Evolutionary conservation across 768 basidiomycete genomes (phyloP).

Genomic region (Kwoniella dendrophila): DNA sequence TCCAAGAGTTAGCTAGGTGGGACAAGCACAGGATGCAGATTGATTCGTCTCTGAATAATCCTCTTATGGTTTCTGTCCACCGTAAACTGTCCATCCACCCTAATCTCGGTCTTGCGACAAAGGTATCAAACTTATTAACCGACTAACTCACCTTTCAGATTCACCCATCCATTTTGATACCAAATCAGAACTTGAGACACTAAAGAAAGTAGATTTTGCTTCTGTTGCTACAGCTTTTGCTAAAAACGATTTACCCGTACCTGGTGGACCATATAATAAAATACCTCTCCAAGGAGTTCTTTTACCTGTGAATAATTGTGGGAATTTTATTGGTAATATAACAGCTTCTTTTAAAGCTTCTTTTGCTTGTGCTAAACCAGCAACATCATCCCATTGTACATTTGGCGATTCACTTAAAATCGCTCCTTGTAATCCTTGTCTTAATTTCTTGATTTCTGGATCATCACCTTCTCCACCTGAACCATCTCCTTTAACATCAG

Average conservation of each 20-base stretch:
- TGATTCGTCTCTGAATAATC: too few species aligned
- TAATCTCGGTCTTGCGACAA: too few species aligned
- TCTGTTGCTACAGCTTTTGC: slow-evolving; percentile 99
- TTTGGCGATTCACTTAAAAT: slow-evolving; percentile 93
- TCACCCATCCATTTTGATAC: slow-evolving; percentile 99
- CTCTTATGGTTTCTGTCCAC: too few species aligned
- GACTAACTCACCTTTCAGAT: slow-evolving; percentile 83
- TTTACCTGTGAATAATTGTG: slow-evolving; percentile 97
- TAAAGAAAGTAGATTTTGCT: slow-evolving; percentile 98
- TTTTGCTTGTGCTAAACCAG: slow-evolving; percentile 92
- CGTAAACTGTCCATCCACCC: too few species aligned
- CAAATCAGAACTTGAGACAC: slow-evolving; percentile 88
- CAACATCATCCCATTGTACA: slow-evolving; percentile 97
- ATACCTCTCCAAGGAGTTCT: slow-evolving; percentile 97
- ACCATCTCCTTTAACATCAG: slow-evolving; percentile 57
- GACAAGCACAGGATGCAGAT: background rate
- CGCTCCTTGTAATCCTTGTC: slow-evolving; percentile 82
- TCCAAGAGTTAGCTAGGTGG: background rate
- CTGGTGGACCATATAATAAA: slow-evolving; percentile 93
- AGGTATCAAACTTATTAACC: too few species aligned
- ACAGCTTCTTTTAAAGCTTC: slow-evolving; percentile 96
- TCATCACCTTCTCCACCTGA: slow-evolving; percentile 84
- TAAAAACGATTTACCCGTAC: slow-evolving; percentile 94
- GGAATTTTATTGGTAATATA: slow-evolving; percentile 99
- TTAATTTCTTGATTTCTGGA: slow-evolving; percentile 91